Evolutionary conservation across 768 basidiomycete species (phyloP).

Genomic region (Suillus bovinus): DNA sequence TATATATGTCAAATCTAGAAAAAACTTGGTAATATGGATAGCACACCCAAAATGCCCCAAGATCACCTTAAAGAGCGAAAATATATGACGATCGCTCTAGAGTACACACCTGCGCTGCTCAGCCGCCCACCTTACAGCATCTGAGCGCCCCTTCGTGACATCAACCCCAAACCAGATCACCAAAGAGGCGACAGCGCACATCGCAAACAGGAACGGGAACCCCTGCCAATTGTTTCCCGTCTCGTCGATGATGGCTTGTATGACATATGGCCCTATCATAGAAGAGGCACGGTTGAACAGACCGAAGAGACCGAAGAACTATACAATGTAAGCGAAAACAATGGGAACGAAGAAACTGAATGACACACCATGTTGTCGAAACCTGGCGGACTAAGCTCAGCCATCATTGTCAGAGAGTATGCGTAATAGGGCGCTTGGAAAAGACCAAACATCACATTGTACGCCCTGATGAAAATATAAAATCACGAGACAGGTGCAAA

Average conservation of each 20-base stretch:
- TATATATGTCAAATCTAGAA: neutral
- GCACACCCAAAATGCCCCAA: neutral
- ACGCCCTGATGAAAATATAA: constrained; percentile 52
- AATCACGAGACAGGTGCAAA: constrained; percentile 1
- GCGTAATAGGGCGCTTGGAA: constrained; percentile 90
- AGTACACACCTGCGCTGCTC: constrained; percentile 16
- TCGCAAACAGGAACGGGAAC: constrained; percentile 79
- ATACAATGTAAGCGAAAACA: neutral
- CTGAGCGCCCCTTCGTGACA: constrained; percentile 57
- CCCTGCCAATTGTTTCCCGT: constrained; percentile 79
- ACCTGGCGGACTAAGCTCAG: constrained; percentile 83
- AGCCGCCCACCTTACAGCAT: constrained; percentile 61
- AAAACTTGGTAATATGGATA: neutral
- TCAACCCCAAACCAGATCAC: constrained; percentile 80
- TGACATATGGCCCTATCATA: constrained; percentile 75
- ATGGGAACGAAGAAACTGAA: neutral
- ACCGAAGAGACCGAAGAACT: constrained; percentile 89
- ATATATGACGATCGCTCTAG: neutral
- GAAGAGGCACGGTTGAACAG: constrained; percentile 74
- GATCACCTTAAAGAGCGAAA: neutral
- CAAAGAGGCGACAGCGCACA: constrained; percentile 64
- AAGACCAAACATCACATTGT: constrained; percentile 76
- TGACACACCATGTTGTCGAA: constrained; percentile 75
- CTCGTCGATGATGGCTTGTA: constrained; percentile 77
- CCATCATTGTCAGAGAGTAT: constrained; percentile 86